A percentile compares a stretch with the other conserved stretches of the same genome.
phyloP scores from a whole-genome alignment of 2,329 filamentous ascomycete genomes.

The Sodiomyces alkalinus region DNA sequence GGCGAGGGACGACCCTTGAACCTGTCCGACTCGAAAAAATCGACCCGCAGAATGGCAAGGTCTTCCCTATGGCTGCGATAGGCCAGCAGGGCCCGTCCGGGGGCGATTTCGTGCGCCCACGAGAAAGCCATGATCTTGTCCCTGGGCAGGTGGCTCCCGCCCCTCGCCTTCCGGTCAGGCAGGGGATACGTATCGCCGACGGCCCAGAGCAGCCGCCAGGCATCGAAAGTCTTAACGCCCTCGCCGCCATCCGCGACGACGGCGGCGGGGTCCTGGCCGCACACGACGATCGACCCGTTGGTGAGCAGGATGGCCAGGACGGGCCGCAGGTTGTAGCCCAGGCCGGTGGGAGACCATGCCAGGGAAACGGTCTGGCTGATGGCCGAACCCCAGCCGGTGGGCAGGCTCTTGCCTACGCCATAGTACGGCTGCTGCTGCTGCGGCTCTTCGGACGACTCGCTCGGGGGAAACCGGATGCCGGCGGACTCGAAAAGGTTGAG shows the following conservation, averaged over 20 bases:
- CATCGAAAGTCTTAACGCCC: slow-evolving; percentile 24
- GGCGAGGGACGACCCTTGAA: slow-evolving; percentile 6
- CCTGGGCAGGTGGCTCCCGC: slow-evolving; percentile 9
- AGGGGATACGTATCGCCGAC: slow-evolving; percentile 35
- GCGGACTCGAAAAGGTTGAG: slow-evolving; percentile 25
- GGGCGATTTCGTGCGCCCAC: slow-evolving; percentile 31
- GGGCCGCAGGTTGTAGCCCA: slow-evolving; percentile 38
- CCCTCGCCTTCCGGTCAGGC: slow-evolving; percentile 21
- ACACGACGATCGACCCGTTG: slow-evolving; percentile 31
- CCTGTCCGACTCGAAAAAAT: slow-evolving; percentile 14
- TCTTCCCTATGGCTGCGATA: slow-evolving; percentile 35
- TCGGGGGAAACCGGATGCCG: slow-evolving; percentile 17
- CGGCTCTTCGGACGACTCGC: slow-evolving; percentile 13
- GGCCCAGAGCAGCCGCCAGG: slow-evolving; percentile 41
- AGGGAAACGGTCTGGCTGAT: slow-evolving; percentile 39
- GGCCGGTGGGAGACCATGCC: slow-evolving; percentile 41
- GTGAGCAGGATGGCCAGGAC: slow-evolving; percentile 35
- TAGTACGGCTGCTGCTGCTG: too few relatives aligned
- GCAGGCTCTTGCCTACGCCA: slow-evolving; percentile 28
- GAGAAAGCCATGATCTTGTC: slow-evolving; percentile 31
- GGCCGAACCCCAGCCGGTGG: slow-evolving; percentile 32
- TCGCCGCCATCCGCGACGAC: slow-evolving; percentile 12
- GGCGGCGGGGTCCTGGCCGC: slow-evolving; percentile 27
- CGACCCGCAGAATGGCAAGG: slow-evolving; percentile 34
- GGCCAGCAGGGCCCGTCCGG: slow-evolving; percentile 29